phyloP scores from a whole-genome alignment of 2,329 filamentous ascomycete genomes.

The Hymenoscyphus albidus region DNA sequence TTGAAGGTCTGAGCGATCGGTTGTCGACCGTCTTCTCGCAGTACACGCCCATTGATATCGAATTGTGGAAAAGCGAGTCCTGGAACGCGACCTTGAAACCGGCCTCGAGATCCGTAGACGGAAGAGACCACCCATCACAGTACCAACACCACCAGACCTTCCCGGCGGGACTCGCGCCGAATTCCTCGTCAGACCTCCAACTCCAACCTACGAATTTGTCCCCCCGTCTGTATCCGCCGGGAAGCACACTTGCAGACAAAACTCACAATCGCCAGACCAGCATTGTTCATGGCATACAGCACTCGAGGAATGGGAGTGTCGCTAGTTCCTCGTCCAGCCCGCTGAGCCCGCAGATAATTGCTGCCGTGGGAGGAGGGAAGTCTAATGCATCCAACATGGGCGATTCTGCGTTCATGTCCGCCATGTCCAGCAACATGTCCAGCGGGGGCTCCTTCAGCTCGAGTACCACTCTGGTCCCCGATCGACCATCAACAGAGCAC shows the following conservation, averaged over 20 bases:
- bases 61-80: conserved; percentile 12
- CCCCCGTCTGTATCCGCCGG: conserved; percentile 27
- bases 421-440: conserved; percentile 27
- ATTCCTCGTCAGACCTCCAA: conserved; percentile 24
- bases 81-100: conserved; percentile 34
- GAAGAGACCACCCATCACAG: conserved; percentile 25
- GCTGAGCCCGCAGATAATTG: conserved; percentile 81
- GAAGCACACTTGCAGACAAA: conserved; percentile 50
- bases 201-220: conserved; percentile 27
- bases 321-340: conserved; percentile 78
- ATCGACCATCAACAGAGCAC: conserved; percentile 41
- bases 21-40: conserved; percentile 23
- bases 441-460: conserved; percentile 32
- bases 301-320: conserved; percentile 84
- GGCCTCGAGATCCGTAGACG: conserved; percentile 24
- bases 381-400: conserved; percentile 34
- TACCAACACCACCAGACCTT: conserved; percentile 20
- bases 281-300: conserved; percentile 93
- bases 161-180: conserved; percentile 16
- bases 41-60: conserved; percentile 23
- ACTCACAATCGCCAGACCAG: conserved; percentile 87
- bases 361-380: conserved; percentile 51
- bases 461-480: conserved; percentile 34
- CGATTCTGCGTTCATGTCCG: conserved; percentile 28
- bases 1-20: conserved; percentile 27